Evolutionary conservation across 306 rosid genomes (phyloP), one percentile per base, ranked within the genome.

Genomic region (Dryas drummondii): DNA sequence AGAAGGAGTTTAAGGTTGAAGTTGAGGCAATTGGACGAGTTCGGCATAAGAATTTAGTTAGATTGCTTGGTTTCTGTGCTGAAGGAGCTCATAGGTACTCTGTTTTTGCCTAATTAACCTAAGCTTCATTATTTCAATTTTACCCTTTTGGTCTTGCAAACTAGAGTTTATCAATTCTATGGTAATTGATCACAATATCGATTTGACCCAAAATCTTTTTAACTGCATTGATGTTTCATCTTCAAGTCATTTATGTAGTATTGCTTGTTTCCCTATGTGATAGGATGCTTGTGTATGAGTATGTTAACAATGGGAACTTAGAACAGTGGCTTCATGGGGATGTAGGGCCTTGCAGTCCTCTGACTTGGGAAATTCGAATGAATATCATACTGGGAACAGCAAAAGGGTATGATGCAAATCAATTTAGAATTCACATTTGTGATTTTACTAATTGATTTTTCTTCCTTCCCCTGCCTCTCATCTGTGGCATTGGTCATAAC

Each of bases 21-120:
- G 97, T 92, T n/a, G 97, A 92, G 84, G 96, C 91, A 26, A 90
- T 92, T n/a, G 97, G 97, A 77, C 76, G 97, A 64, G 97, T 90
- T 79, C 91, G 96, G 37, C 97, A 92, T 81, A 92, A 92, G 89
- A 90, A 87, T 82, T 71, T 92, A 61, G 97, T 90, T 44, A 88
- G 97, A 83, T 83, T 92, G 82, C 89, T 92, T 44, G 97, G 97
- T 65, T 93, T 88, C 69, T 93, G 98, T 82, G 96, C 97, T 70
- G 98, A 93, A 86, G 98, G 97, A 70, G 96, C 96, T 85, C 94
- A 92, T 69, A 90, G 97, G 96, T 92, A 84, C 55, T 64, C 58
- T 73, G 46, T 68, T 78, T 22, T 16, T 70, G 22, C 16, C 44
- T 48, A 46, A 64, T 54, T 57, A 6, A 10, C 50, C 9, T 15